phyloP scores from a whole-genome alignment of 2,329 filamentous ascomycete genomes.

The Pestalotiopsis sp. region DNA sequence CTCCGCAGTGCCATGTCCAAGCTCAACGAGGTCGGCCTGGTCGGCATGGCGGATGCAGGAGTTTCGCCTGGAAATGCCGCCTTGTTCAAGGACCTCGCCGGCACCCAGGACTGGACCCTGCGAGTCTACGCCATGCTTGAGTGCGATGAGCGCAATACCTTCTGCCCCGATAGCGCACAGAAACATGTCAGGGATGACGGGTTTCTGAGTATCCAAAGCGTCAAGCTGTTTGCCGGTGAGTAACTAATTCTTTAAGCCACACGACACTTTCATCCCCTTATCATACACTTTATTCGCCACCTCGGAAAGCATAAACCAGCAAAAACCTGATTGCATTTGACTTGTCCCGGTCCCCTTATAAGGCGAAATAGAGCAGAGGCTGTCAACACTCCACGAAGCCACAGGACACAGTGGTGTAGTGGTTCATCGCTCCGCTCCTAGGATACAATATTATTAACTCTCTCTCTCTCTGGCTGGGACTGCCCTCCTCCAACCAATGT shows the following conservation, averaged over 20 bases:
- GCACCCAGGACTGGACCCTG: slow-evolving; percentile 57
- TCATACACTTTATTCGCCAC: background rate
- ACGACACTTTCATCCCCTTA: background rate
- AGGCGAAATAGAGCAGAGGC: background rate
- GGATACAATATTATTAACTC: background rate
- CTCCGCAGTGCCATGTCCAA: slow-evolving; percentile 63
- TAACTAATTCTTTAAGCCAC: slow-evolving; percentile 1
- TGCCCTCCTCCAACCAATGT: background rate
- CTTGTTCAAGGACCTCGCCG: slow-evolving; percentile 56
- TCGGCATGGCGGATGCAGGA: slow-evolving; percentile 72
- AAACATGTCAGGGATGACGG: slow-evolving; percentile 47
- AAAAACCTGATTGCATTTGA: too few relatives aligned
- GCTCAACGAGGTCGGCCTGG: slow-evolving; percentile 66
- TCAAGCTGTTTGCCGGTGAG: slow-evolving; percentile 70
- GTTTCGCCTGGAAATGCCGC: slow-evolving; percentile 56
- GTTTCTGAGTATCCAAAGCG: slow-evolving; percentile 60
- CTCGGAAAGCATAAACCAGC: too few relatives aligned
- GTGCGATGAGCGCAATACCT: slow-evolving; percentile 65
- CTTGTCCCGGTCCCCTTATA: background rate
- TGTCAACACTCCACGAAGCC: background rate
- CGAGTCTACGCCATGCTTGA: slow-evolving; percentile 72
- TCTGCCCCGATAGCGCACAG: slow-evolving; percentile 56
- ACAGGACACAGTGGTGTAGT: background rate
- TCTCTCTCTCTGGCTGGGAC: background rate
- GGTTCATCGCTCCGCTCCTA: background rate